A percentile compares a stretch with the other conserved stretches of the same genome.
Conservation (phyloP, 371 early-diverging fungal genomes). For the Funneliformis caledonium region DNA sequence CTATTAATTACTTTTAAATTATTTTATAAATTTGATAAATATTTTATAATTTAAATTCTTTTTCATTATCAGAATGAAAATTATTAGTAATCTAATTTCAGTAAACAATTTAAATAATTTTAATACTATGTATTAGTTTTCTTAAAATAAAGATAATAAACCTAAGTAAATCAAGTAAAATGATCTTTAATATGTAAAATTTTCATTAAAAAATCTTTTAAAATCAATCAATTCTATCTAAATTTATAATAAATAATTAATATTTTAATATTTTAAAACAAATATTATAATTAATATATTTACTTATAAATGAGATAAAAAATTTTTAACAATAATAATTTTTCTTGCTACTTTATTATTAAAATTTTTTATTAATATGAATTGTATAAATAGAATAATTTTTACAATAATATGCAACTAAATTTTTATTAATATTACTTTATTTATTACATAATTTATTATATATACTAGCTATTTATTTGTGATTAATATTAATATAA, state of each 20-base stretch:
- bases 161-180: not conserved
- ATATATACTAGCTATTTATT: not conserved
- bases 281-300: not conserved
- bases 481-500: not conserved
- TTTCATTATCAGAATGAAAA: constrained; percentile 19
- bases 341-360: not conserved
- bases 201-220: not conserved
- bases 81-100: not conserved
- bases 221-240: not conserved
- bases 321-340: constrained; percentile 12
- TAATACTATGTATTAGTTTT: not conserved
- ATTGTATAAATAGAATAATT: not conserved
- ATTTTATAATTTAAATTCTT: not conserved
- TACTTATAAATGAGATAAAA: constrained; percentile 24
- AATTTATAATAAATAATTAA: not conserved
- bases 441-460: not conserved
- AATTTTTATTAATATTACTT: not conserved
- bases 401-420: not conserved
- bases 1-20: constrained; percentile 3
- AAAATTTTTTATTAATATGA: not conserved
- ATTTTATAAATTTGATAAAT: not conserved
- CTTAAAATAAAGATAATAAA: not conserved
- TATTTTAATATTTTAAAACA: too few species aligned
- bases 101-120: constrained; percentile 2
- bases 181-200: too few species aligned